Percentiles rank a stretch among this genome's conserved stretches.
Conservation (phyloP, 371 early-diverging fungal genomes). For the Apophysomyces ossiformis region DNA sequence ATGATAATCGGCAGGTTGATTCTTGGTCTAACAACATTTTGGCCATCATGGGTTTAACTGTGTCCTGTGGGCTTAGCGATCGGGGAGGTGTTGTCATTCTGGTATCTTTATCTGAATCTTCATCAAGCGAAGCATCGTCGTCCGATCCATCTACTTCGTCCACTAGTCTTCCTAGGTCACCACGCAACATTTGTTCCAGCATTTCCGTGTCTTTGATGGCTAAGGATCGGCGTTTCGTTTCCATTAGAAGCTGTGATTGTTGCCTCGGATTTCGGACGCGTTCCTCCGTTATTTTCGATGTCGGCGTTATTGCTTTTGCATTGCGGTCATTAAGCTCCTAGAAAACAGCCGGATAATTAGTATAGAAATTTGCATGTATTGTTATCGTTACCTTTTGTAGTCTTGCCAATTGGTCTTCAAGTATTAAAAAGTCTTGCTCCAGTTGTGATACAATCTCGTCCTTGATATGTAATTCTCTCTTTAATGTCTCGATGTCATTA, state of each 20-base stretch:
- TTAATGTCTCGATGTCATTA: conserved; percentile 49
- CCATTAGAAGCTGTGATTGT: conserved; percentile 57
- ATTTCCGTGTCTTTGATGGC: conserved; percentile 51
- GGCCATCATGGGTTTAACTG: conserved; percentile 3
- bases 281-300: conserved; percentile 12
- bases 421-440: conserved; percentile 51
- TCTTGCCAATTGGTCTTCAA: conserved; percentile 49
- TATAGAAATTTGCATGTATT: too few species aligned
- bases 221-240: conserved; percentile 49
- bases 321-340: conserved; percentile 10
- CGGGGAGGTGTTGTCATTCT: conserved; percentile 25
- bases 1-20: conserved; percentile 12
- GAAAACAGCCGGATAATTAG: too few species aligned
- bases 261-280: conserved; percentile 34
- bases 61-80: conserved; percentile 17
- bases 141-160: conserved; percentile 16
- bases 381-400: conserved; percentile 45
- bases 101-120: conserved; percentile 20
- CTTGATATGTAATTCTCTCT: conserved; percentile 51
- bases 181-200: conserved; percentile 49
- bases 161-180: conserved; percentile 33
- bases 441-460: conserved; percentile 57
- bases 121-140: conserved; percentile 13
- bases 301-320: neutral
- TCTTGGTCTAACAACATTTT: conserved; percentile 11